phyloP scores from a whole-genome alignment of 1,284 basidiomycete species.

The Bondarzewia mesenterica region DNA sequence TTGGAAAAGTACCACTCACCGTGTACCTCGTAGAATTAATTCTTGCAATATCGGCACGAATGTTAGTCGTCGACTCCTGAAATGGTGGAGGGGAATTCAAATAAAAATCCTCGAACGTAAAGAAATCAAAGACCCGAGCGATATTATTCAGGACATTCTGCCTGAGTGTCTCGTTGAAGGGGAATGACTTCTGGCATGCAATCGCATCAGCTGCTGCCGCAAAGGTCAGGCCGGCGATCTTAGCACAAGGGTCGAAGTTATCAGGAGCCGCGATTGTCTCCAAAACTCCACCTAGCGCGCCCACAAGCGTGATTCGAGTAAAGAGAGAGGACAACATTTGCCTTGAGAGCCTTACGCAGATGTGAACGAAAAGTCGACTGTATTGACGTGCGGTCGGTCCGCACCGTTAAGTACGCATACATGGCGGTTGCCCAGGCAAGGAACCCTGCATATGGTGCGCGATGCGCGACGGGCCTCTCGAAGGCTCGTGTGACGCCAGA shows the following conservation, averaged over 20 bases:
- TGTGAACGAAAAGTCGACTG: no score
- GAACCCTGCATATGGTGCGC: no score
- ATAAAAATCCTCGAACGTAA: constrained; percentile 58
- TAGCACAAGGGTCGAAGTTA: constrained; percentile 43
- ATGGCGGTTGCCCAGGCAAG: no score
- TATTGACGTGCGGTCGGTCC: no score
- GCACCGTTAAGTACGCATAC: no score
- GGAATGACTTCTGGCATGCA: constrained; percentile 52
- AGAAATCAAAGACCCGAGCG: constrained; percentile 52
- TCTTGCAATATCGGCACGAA: constrained; percentile 37
- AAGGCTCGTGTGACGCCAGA: no score
- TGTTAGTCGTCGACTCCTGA: constrained; percentile 47
- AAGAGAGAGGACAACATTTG: no score
- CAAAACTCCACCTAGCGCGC: no score
- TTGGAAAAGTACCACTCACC: constrained; percentile 21
- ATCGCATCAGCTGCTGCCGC: constrained; percentile 44
- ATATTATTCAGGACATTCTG: constrained; percentile 51
- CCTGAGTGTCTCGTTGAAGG: constrained; percentile 56
- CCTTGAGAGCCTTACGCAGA: no score
- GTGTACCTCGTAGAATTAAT: constrained; percentile 41
- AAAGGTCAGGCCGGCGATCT: constrained; percentile 41
- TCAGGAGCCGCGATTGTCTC: no score
- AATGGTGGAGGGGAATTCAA: constrained; percentile 50
- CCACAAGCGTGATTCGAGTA: no score
- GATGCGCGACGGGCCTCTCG: no score